A percentile compares a stretch with the other conserved stretches of the same genome.
Evolutionary conservation across 495 filamentous ascomycete genomes (phyloP).

Genomic region (Acidomyces sp.): DNA sequence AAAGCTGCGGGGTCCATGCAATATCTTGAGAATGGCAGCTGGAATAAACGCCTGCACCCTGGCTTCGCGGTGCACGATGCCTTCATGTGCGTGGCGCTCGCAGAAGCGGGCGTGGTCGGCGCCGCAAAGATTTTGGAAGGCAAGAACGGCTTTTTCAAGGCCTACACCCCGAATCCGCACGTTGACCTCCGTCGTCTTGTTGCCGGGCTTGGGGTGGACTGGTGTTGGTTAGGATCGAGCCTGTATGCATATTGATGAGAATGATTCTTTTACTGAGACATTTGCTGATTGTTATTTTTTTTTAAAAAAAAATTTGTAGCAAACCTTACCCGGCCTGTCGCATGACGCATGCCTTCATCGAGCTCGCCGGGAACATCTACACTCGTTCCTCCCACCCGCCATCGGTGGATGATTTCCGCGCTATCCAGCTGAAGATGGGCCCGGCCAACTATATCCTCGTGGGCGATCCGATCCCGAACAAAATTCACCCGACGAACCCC

Average conservation of each 20-base stretch:
- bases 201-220: constrained; percentile 15
- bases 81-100: constrained; percentile 21
- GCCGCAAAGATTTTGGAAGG: constrained; percentile 19
- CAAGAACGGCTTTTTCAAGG: constrained; percentile 21
- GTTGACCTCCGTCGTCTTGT: constrained; percentile 12
- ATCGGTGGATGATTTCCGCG: constrained; percentile 9
- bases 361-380: constrained; percentile 13
- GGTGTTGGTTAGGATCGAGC: constrained; percentile 10
- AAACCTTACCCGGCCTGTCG: constrained; percentile 24
- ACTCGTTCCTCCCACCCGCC: neutral
- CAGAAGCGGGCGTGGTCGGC: constrained; percentile 20
- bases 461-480: constrained; percentile 22
- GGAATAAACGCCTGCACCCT: constrained; percentile 24
- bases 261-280: too few species aligned
- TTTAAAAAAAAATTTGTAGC: too few species aligned
- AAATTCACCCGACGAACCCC: constrained; percentile 20
- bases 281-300: too few species aligned
- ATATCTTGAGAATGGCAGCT: constrained; percentile 23
- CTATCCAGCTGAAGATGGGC: constrained; percentile 11
- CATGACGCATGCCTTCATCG: constrained; percentile 23
- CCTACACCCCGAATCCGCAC: constrained; percentile 18
- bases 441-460: constrained; percentile 18
- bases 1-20: constrained; percentile 24
- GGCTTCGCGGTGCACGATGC: constrained; percentile 24
- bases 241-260: too few species aligned